Conservation (phyloP, 805 yeast genomes). For the Nakazawaea pomicola region DNA sequence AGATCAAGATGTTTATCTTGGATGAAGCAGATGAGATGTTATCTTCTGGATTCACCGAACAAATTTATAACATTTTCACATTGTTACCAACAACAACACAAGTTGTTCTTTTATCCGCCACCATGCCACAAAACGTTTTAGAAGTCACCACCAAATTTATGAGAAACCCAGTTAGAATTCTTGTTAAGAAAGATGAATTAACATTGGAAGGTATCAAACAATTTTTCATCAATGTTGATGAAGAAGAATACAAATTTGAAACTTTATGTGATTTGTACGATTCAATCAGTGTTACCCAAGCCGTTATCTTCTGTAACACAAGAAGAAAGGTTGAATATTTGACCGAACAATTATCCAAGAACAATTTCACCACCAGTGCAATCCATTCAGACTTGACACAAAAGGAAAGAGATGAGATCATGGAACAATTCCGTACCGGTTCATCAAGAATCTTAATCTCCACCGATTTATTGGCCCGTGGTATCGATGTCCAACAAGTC, state of each 20-base stretch:
- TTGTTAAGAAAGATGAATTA: conserved; percentile 92
- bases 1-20: conserved; percentile 79
- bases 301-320: conserved; percentile 97
- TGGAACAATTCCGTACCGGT: conserved; percentile 95
- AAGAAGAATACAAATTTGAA: conserved; percentile 92
- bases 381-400: conserved; percentile 98
- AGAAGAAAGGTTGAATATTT: conserved; percentile 92
- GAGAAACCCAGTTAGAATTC: conserved; percentile 89
- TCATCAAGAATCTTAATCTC: conserved; percentile 90
- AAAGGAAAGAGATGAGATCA: conserved; percentile 87
- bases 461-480: conserved; percentile 97
- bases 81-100: conserved; percentile 80
- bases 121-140: conserved; percentile 86
- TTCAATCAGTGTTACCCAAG: conserved; percentile 91
- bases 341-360: conserved; percentile 68
- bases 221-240: conserved; percentile 83
- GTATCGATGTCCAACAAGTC: conserved; percentile 97
- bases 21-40: conserved; percentile 98
- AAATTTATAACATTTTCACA: conserved; percentile 87
- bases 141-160: conserved; percentile 91
- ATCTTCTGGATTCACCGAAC: conserved; percentile 91
- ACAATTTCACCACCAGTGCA: conserved; percentile 87
- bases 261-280: conserved; percentile 93
- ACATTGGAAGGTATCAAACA: conserved; percentile 94
- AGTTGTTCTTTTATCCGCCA: conserved; percentile 93